Percentiles rank a stretch among this genome's conserved stretches.
Conservation (phyloP, 495 filamentous ascomycete genomes). For the Amniculicola lignicola region DNA sequence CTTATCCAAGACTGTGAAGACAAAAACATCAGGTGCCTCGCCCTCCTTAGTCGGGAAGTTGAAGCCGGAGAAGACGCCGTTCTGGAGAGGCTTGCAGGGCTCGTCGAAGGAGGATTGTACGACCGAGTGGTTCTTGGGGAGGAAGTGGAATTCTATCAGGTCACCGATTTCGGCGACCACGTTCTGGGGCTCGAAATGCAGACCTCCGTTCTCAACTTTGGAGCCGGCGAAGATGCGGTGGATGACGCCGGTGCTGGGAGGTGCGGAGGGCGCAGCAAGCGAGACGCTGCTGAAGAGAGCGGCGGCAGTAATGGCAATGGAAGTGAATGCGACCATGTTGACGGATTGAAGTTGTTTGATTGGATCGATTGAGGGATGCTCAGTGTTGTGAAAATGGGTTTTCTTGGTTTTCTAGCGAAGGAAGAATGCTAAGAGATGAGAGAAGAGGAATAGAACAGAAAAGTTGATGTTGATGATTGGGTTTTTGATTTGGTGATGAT, state of each 20-base stretch:
- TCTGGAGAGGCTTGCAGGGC: slow-evolving; percentile 30
- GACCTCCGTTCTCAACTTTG: slow-evolving; percentile 23
- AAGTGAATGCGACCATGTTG: slow-evolving; percentile 31
- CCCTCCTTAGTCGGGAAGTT: slow-evolving; percentile 18
- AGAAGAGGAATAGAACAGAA: slow-evolving; percentile 2
- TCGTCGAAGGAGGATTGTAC: slow-evolving; percentile 31
- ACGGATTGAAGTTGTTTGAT: slow-evolving; percentile 2
- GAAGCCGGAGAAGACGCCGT: slow-evolving; percentile 33
- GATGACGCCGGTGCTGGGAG: slow-evolving; percentile 10
- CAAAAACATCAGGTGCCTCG: slow-evolving; percentile 27
- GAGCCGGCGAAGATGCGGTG: slow-evolving; percentile 32
- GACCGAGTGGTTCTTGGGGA: slow-evolving; percentile 35
- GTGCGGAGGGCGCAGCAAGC: slow-evolving; percentile 11
- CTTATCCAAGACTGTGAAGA: slow-evolving; percentile 23
- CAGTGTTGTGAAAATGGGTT: background rate
- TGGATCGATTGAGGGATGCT: background rate
- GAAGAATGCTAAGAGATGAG: slow-evolving; percentile 7
- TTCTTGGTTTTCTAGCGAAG: slow-evolving; percentile 1
- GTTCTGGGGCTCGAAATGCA: slow-evolving; percentile 33
- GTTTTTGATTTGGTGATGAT: slow-evolving; percentile 19
- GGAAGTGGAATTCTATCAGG: slow-evolving; percentile 33
- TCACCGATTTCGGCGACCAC: slow-evolving; percentile 33
- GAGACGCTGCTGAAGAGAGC: slow-evolving; percentile 9
- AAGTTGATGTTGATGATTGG: slow-evolving; percentile 2
- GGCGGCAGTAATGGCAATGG: slow-evolving; percentile 11